Evolutionary conservation across 1,139 yeast genomes (phyloP).

Genomic region (Protomyces inouyei): DNA sequence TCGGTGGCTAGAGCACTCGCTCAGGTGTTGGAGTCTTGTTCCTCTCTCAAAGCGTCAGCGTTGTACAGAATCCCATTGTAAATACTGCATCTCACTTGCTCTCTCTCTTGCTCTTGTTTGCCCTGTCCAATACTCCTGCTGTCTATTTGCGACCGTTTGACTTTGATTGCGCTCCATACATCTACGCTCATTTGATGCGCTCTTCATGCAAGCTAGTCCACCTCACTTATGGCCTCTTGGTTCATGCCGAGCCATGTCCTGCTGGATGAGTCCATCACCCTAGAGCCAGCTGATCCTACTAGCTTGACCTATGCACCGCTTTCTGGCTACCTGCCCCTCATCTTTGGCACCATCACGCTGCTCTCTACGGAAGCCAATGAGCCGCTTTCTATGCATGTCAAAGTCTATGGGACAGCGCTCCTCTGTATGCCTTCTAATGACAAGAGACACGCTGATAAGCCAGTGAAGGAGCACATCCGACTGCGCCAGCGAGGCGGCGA

Average conservation of each 20-base stretch:
- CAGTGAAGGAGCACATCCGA: neutral
- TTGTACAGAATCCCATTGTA: neutral
- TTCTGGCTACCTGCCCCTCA: neutral
- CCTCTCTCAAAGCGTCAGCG: neutral
- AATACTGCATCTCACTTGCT: neutral
- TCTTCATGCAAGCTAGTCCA: neutral
- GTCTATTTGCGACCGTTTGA: no score
- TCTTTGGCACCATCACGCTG: neutral
- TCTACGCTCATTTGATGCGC: neutral
- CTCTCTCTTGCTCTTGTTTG: neutral
- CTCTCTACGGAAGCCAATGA: neutral
- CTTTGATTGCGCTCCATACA: no score
- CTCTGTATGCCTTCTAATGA: neutral
- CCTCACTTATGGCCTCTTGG: neutral
- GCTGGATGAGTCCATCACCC: neutral
- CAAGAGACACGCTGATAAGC: neutral
- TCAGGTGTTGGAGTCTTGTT: neutral
- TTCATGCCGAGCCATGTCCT: neutral
- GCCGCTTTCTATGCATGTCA: neutral
- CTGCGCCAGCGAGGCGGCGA: neutral
- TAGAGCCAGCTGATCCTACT: neutral
- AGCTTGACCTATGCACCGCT: neutral
- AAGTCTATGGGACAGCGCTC: neutral
- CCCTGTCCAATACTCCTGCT: no score
- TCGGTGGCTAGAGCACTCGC: conserved; percentile 76